phyloP scores from a whole-genome alignment of 306 rosid genomes.

The Quercus ilex region DNA sequence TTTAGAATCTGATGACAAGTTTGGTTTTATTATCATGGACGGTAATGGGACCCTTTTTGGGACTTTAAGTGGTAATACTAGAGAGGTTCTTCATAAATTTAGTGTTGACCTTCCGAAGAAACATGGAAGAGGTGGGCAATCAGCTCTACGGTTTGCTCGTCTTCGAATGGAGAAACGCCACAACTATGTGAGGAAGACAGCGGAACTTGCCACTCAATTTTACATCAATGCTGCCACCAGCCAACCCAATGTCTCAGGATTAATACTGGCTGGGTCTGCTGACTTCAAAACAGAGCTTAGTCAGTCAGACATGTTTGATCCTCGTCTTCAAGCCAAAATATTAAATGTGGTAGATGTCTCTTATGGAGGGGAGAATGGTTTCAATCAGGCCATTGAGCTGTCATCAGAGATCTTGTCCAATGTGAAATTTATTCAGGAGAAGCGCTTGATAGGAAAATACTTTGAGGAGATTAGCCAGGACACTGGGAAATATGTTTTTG shows the following conservation, averaged over 20 bases:
- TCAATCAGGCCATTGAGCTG: slow-evolving; percentile 78
- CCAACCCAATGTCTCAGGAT: slow-evolving; percentile 88
- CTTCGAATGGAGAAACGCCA: slow-evolving; percentile 91
- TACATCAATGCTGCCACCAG: slow-evolving; percentile 83
- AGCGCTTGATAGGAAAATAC: slow-evolving; percentile 72
- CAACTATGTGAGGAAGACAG: slow-evolving; percentile 87
- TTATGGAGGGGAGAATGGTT: slow-evolving; percentile 88
- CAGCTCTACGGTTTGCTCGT: slow-evolving; percentile 88
- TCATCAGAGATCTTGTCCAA: slow-evolving; percentile 72
- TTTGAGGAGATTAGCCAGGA: slow-evolving; percentile 90
- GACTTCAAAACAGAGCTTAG: slow-evolving; percentile 93
- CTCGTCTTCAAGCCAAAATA: slow-evolving; percentile 79
- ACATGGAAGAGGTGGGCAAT: slow-evolving; percentile 95
- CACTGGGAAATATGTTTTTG: slow-evolving; percentile 80
- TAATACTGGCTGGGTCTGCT: slow-evolving; percentile 88
- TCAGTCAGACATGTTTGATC: slow-evolving; percentile 92
- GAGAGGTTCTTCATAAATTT: slow-evolving; percentile 86
- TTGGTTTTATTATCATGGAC: slow-evolving; percentile 87
- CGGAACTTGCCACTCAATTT: slow-evolving; percentile 87
- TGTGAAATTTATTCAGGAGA: slow-evolving; percentile 87
- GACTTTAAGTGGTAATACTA: slow-evolving; percentile 81
- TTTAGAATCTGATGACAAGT: slow-evolving; percentile 85
- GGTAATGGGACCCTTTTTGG: slow-evolving; percentile 94
- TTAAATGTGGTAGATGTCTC: slow-evolving; percentile 89
- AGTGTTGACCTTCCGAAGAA: slow-evolving; percentile 85